A percentile compares a stretch with the other conserved stretches of the same genome.
Conservation (phyloP, 2,329 filamentous ascomycete species). For the Hypoxylon sp. region DNA sequence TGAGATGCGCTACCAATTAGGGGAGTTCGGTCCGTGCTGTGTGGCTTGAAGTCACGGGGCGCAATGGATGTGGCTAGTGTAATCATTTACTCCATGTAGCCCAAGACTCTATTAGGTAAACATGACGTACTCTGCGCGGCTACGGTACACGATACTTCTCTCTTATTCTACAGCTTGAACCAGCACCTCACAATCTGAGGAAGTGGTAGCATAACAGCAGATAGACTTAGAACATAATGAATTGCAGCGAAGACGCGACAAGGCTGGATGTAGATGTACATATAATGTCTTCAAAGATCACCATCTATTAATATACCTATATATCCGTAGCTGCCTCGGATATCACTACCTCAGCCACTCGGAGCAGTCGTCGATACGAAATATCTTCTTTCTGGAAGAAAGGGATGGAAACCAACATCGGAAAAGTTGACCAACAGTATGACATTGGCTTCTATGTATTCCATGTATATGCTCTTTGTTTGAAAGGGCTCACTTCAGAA, state of each 20-base stretch:
- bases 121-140: constrained; percentile 18
- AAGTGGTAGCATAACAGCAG: too few relatives aligned
- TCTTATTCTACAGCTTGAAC: background rate
- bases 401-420: background rate
- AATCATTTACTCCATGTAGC: background rate
- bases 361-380: background rate
- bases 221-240: background rate
- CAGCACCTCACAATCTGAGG: too few relatives aligned
- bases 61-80: constrained; percentile 29
- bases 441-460: background rate
- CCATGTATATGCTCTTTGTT: background rate
- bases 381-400: background rate
- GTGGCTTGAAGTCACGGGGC: constrained; percentile 42
- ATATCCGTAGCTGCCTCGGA: background rate
- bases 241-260: background rate
- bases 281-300: background rate
- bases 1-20: constrained; percentile 27
- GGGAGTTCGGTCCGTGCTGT: constrained; percentile 20
- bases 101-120: constrained; percentile 7
- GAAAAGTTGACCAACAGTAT: background rate
- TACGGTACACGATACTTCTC: too few relatives aligned
- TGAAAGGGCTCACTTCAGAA: background rate
- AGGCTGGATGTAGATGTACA: background rate
- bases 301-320: background rate
- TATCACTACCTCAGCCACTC: background rate